These are phyloP conservation scores for Coemansia sp. DNA, from an alignment of 371 early-diverging fungal species.

Conservation along the genomic window DNA sequence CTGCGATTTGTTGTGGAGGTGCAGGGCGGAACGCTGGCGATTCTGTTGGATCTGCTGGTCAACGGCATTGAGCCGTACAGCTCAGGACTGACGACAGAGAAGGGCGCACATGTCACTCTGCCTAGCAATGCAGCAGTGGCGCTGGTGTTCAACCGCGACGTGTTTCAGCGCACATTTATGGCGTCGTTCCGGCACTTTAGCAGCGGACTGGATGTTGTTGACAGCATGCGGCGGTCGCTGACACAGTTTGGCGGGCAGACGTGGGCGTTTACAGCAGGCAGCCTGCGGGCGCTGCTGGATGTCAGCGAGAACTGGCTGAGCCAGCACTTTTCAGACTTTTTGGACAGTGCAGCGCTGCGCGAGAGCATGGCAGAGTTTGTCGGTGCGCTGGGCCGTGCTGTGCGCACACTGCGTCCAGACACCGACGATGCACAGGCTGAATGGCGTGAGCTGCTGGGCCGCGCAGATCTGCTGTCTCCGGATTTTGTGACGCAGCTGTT, in stretches of 20 bases:
- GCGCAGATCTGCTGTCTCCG: slow-evolving; percentile 18
- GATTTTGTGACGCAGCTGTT: slow-evolving; percentile 39
- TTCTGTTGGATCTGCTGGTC: slow-evolving; percentile 40
- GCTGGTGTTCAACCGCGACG: slow-evolving; percentile 51
- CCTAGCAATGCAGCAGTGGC: slow-evolving; percentile 26
- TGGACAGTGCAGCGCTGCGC: slow-evolving; percentile 59
- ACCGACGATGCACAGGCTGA: background rate
- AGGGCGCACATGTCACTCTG: slow-evolving; percentile 36
- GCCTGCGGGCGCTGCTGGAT: slow-evolving; percentile 48
- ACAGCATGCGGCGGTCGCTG: slow-evolving; percentile 35
- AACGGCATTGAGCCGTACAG: slow-evolving; percentile 41
- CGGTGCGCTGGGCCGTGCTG: background rate
- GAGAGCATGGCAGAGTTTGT: slow-evolving; percentile 45
- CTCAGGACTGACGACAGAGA: slow-evolving; percentile 24
- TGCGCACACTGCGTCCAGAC: slow-evolving; percentile 5
- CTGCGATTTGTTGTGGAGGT: slow-evolving; percentile 53
- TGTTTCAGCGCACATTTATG: slow-evolving; percentile 52
- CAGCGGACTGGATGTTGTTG: slow-evolving; percentile 30
- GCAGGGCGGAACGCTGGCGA: slow-evolving; percentile 46
- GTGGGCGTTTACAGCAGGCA: background rate
- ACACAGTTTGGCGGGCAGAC: background rate
- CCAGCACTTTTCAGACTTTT: slow-evolving; percentile 66
- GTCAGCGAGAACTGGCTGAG: slow-evolving; percentile 68
- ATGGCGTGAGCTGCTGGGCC: slow-evolving; percentile 26
- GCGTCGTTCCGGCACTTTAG: slow-evolving; percentile 53